These are phyloP conservation scores for Sungouiozyma intestinalis DNA, from an alignment of 805 yeast genomes.

Conservation along the genomic window DNA sequence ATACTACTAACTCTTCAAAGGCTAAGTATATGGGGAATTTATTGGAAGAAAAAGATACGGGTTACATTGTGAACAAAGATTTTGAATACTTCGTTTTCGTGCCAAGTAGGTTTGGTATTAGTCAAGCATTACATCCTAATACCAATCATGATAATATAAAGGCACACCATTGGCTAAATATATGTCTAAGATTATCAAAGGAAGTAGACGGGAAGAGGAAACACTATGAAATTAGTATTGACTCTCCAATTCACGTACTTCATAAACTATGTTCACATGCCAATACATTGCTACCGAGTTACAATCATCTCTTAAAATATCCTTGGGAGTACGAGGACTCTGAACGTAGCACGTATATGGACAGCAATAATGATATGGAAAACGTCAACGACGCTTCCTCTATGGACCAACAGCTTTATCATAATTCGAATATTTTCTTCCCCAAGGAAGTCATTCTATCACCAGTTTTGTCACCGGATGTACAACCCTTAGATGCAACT, in stretches of 20 bases:
- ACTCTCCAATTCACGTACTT: constrained; percentile 82
- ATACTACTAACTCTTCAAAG: constrained; percentile 25
- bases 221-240: constrained; percentile 90
- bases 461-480: constrained; percentile 45
- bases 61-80: constrained; percentile 62
- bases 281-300: constrained; percentile 67
- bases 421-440: constrained; percentile 32
- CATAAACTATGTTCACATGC: constrained; percentile 73
- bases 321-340: not conserved
- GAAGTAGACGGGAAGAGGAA: constrained; percentile 62
- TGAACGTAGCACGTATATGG: not conserved
- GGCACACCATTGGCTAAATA: constrained; percentile 91
- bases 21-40: constrained; percentile 34
- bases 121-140: constrained; percentile 67
- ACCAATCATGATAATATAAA: constrained; percentile 71
- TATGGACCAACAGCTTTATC: constrained; percentile 12
- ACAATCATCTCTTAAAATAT: constrained; percentile 30
- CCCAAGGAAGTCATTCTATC: constrained; percentile 31
- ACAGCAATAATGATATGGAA: not conserved
- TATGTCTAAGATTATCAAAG: constrained; percentile 69
- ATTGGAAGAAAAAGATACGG: constrained; percentile 29
- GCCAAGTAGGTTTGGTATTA: constrained; percentile 55
- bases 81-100: constrained; percentile 79
- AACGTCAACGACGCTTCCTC: not conserved
- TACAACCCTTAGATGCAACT: constrained; percentile 8